A percentile compares a stretch with the other conserved stretches of the same genome.
phyloP scores from a whole-genome alignment of 345 rosid genomes.

The Boechera stricta region DNA sequence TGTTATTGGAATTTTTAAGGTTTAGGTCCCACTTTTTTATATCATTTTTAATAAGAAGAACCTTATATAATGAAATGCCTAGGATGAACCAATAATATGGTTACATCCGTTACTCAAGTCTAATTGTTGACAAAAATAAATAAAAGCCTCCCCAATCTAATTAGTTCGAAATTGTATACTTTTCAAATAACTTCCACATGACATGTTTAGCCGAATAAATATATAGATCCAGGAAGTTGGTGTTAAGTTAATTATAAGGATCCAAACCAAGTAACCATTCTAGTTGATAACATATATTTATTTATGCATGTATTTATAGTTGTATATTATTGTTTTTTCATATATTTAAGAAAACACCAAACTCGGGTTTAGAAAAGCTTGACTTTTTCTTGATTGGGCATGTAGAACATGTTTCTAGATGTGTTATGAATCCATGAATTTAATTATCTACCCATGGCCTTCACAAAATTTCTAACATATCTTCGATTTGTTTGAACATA shows the following conservation, averaged over 20 bases:
- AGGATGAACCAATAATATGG: slow-evolving; percentile 13
- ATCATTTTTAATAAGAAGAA: slow-evolving; percentile 7
- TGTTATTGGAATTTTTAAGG: slow-evolving; percentile 36
- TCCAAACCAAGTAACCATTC: slow-evolving; percentile 24
- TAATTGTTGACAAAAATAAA: slow-evolving; percentile 22
- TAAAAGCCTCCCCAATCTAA: slow-evolving; percentile 22
- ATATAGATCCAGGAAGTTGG: neutral
- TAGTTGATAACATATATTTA: neutral
- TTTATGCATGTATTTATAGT: too few relatives aligned
- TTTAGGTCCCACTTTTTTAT: slow-evolving; percentile 34
- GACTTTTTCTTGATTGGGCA: neutral
- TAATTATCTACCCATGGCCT: neutral
- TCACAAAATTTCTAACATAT: neutral
- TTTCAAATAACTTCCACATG: slow-evolving; percentile 32
- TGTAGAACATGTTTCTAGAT: neutral
- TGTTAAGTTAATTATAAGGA: slow-evolving; percentile 1
- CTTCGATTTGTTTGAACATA: neutral
- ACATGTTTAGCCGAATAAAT: slow-evolving; percentile 20
- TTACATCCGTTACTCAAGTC: slow-evolving; percentile 14
- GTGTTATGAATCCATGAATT: neutral
- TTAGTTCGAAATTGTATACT: slow-evolving; percentile 32
- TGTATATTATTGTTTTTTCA: neutral
- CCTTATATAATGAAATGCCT: neutral
- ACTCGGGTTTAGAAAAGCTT: neutral
- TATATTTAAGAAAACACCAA: neutral